phyloP scores from a whole-genome alignment of 1,284 basidiomycete genomes.

The Cerrena zonata region DNA sequence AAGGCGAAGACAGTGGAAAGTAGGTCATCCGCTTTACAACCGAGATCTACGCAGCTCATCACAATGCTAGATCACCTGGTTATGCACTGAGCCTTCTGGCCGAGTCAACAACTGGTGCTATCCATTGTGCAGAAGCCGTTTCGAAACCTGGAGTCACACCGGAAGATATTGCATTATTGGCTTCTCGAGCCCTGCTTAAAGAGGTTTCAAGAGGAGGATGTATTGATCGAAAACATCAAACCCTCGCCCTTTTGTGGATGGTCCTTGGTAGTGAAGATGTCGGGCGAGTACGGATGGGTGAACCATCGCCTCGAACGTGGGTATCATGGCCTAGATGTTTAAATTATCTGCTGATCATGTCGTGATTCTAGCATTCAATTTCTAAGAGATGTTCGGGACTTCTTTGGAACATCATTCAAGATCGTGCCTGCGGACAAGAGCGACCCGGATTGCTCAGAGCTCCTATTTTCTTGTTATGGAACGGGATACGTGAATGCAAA shows the following conservation, averaged over 20 bases:
- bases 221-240: slow-evolving; percentile 86
- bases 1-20: slow-evolving; percentile 96
- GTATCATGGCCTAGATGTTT: slow-evolving; percentile 30
- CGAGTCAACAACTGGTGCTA: slow-evolving; percentile 85
- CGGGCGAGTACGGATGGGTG: slow-evolving; percentile 79
- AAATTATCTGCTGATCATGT: not conserved
- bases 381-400: slow-evolving; percentile 74
- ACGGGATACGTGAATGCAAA: slow-evolving; percentile 75
- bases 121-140: slow-evolving; percentile 83
- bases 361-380: slow-evolving; percentile 71
- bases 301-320: slow-evolving; percentile 77
- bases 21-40: slow-evolving; percentile 33
- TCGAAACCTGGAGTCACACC: slow-evolving; percentile 78
- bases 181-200: slow-evolving; percentile 71
- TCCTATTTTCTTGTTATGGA: slow-evolving; percentile 75
- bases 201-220: slow-evolving; percentile 85
- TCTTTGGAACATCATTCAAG: slow-evolving; percentile 67
- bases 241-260: slow-evolving; percentile 86
- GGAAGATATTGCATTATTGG: slow-evolving; percentile 84
- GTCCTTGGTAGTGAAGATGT: slow-evolving; percentile 94
- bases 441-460: slow-evolving; percentile 44
- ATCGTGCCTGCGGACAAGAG: slow-evolving; percentile 42
- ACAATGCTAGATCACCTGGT: slow-evolving; percentile 77
- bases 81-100: slow-evolving; percentile 89
- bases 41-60: not conserved